Evolutionary conservation across 2,329 filamentous ascomycete species (phyloP).

Genomic region (Arthroderma sp.): DNA sequence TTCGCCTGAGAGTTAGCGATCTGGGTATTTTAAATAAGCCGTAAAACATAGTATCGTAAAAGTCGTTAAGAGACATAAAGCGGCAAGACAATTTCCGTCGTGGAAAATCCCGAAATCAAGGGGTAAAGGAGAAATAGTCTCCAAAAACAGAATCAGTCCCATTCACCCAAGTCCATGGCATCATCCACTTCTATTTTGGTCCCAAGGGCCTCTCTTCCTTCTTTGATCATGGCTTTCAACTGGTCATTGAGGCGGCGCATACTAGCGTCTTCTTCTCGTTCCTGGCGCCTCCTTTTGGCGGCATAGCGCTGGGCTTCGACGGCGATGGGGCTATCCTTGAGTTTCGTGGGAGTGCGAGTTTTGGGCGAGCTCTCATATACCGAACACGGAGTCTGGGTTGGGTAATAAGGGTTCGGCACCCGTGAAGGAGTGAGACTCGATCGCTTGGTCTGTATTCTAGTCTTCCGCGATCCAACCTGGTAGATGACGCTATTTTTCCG

Average conservation of each 20-base stretch:
- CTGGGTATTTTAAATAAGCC: too few species aligned
- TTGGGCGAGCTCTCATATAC: conserved; percentile 16
- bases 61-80: too few species aligned
- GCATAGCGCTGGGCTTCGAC: conserved; percentile 61
- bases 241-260: conserved; percentile 68
- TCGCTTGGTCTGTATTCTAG: conserved; percentile 5
- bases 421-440: conserved; percentile 11
- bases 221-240: conserved; percentile 72
- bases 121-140: background rate
- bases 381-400: background rate
- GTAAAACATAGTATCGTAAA: too few species aligned
- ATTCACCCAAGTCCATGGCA: conserved; percentile 25
- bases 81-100: too few species aligned
- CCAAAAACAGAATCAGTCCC: conserved; percentile 11
- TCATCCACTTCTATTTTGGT: conserved; percentile 52
- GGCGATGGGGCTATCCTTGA: conserved; percentile 21
- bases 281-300: conserved; percentile 56
- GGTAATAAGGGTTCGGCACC: conserved; percentile 3
- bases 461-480: conserved; percentile 6
- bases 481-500: conserved; percentile 5
- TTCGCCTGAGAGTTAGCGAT: too few species aligned
- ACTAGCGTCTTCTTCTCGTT: conserved; percentile 64
- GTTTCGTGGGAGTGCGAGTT: conserved; percentile 15
- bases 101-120: too few species aligned
- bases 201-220: conserved; percentile 76